A percentile compares a stretch with the other conserved stretches of the same genome.
These are phyloP conservation scores for Bipolaris victoriae DNA, from an alignment of 2,329 filamentous ascomycete genomes.

Conservation along the genomic window DNA sequence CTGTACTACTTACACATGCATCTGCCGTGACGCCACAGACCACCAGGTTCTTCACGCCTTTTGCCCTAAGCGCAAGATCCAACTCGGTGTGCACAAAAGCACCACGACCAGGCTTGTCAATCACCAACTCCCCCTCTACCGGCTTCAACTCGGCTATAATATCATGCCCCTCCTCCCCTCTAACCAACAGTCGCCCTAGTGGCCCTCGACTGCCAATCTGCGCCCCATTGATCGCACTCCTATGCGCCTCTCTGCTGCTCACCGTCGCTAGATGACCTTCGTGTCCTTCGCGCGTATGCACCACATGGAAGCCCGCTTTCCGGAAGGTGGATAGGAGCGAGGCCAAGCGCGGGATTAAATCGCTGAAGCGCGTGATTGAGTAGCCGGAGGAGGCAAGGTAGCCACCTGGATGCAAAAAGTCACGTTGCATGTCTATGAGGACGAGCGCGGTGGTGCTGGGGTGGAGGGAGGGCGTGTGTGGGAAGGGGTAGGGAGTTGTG, in stretches of 20 bases:
- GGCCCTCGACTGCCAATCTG: constrained; percentile 61
- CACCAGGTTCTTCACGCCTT: constrained; percentile 60
- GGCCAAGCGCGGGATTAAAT: constrained; percentile 54
- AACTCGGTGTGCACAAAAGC: constrained; percentile 63
- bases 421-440: constrained; percentile 63
- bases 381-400: constrained; percentile 60
- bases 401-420: constrained; percentile 58
- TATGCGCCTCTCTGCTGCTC: constrained; percentile 59
- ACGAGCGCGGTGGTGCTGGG: constrained; percentile 57
- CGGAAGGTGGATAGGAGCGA: constrained; percentile 54
- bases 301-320: constrained; percentile 50
- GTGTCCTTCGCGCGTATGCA: constrained; percentile 61
- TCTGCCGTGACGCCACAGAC: constrained; percentile 63
- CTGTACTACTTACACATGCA: constrained; percentile 62
- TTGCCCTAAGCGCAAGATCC: constrained; percentile 58
- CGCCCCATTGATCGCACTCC: constrained; percentile 60
- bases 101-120: constrained; percentile 62
- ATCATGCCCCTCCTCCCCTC: constrained; percentile 64
- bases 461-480: constrained; percentile 49
- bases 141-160: constrained; percentile 62
- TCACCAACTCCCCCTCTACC: constrained; percentile 54
- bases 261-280: constrained; percentile 63
- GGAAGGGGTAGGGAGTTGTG: constrained; percentile 50
- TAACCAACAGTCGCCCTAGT: constrained; percentile 63
- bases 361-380: constrained; percentile 48